A percentile compares a stretch with the other conserved stretches of the same genome.
These are phyloP conservation scores for Jackrogersella multiformis DNA, from an alignment of 495 filamentous ascomycete genomes.

Conservation along the genomic window DNA sequence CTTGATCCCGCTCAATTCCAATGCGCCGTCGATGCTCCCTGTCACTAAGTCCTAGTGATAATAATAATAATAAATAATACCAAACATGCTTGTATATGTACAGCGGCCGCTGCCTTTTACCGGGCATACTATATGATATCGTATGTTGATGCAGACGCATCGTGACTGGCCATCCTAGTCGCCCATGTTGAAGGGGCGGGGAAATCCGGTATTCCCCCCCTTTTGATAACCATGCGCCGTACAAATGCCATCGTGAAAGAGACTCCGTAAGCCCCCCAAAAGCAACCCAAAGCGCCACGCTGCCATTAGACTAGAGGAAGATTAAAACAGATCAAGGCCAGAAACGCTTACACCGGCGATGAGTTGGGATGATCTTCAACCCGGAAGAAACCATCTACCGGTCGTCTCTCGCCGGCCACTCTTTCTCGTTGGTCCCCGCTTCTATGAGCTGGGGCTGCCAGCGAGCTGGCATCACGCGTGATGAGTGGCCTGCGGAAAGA, in stretches of 20 bases:
- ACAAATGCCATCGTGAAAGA: conserved; percentile 32
- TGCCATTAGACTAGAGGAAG: conserved; percentile 35
- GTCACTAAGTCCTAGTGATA: not conserved
- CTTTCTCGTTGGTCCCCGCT: conserved; percentile 33
- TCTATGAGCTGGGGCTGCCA: conserved; percentile 3
- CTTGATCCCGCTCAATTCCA: conserved; percentile 7
- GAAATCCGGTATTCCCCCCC: not conserved
- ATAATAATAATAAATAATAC: too few species aligned
- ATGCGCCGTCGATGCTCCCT: conserved; percentile 21
- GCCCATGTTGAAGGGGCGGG: not conserved
- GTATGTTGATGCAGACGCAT: conserved; percentile 11
- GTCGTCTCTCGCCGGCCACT: conserved; percentile 29
- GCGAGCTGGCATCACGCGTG: conserved; percentile 19
- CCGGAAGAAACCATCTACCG: conserved; percentile 36
- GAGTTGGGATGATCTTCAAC: conserved; percentile 20
- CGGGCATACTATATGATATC: conserved; percentile 8
- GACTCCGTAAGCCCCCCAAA: conserved; percentile 4
- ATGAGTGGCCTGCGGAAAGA: conserved; percentile 14
- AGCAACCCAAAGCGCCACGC: conserved; percentile 44
- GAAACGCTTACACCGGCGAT: conserved; percentile 24
- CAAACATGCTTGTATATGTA: conserved; percentile 19
- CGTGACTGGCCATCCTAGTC: not conserved
- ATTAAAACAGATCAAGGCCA: conserved; percentile 3
- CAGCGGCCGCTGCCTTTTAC: conserved; percentile 1
- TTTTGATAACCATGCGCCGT: conserved; percentile 37